A percentile compares a stretch with the other conserved stretches of the same genome.
These are phyloP conservation scores for Trametes coccinea DNA, from an alignment of 768 basidiomycete genomes.

Conservation along the genomic window DNA sequence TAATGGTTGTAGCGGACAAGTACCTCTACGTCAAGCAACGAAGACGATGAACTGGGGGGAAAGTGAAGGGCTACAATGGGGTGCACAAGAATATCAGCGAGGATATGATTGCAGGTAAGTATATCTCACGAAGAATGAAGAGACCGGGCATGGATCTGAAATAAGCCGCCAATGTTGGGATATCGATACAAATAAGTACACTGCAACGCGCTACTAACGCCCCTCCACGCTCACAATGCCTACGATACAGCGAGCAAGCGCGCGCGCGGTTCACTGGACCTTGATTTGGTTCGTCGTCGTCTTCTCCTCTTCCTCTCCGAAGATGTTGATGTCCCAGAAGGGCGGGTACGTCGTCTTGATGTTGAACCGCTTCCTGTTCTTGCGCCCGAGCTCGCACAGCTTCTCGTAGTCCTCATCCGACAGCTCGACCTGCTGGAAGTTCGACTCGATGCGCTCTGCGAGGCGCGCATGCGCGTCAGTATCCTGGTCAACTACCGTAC, in stretches of 20 bases:
- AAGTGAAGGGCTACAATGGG: no score
- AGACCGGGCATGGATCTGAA: background rate
- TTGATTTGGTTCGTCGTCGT: slow-evolving; percentile 35
- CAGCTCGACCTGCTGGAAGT: slow-evolving; percentile 75
- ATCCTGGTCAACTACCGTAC: no score
- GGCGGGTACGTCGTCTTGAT: slow-evolving; percentile 60
- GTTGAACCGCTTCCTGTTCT: slow-evolving; percentile 57
- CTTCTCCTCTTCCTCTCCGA: slow-evolving; percentile 61
- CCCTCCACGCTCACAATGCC: background rate
- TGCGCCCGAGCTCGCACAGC: slow-evolving; percentile 51
- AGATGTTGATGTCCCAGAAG: slow-evolving; percentile 73
- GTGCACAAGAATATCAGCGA: no score
- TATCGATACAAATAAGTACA: slow-evolving; percentile 8
- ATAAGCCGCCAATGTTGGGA: background rate
- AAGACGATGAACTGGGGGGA: no score
- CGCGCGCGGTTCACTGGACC: slow-evolving; percentile 26
- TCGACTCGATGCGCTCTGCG: slow-evolving; percentile 64
- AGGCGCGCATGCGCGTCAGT: no score
- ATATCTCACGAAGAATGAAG: no score
- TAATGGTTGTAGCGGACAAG: no score
- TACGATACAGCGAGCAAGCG: background rate
- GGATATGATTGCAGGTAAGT: no score
- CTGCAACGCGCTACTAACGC: background rate
- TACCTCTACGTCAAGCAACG: no score
- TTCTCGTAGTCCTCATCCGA: slow-evolving; percentile 66